Evolutionary conservation across 1,284 basidiomycete genomes (phyloP).

Genomic region (Coniferiporia weirii): DNA sequence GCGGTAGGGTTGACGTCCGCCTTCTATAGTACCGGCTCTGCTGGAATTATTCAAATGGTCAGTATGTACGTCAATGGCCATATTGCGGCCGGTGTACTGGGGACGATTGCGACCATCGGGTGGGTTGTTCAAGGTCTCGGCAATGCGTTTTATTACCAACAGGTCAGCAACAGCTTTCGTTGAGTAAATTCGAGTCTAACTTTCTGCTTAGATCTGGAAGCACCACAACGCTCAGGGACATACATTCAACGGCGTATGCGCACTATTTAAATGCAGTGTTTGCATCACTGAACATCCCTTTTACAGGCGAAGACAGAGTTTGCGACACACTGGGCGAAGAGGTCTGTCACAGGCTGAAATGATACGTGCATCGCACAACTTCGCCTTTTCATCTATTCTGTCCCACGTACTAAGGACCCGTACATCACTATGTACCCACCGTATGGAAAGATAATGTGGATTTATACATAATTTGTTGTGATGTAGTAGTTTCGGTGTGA

Average conservation of each 20-base stretch:
- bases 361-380: neutral
- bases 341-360: conserved; percentile 37
- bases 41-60: conserved; percentile 92
- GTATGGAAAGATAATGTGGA: too few relatives aligned
- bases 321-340: conserved; percentile 79
- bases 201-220: conserved; percentile 63
- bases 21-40: conserved; percentile 78
- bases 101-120: conserved; percentile 75
- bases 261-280: neutral
- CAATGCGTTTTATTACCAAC: conserved; percentile 76
- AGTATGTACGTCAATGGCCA: conserved; percentile 60
- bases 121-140: conserved; percentile 87
- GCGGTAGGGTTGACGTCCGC: conserved; percentile 19
- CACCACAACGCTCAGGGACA: conserved; percentile 83
- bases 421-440: too few relatives aligned
- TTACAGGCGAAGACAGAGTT: conserved; percentile 79
- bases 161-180: conserved; percentile 39
- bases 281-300: conserved; percentile 19
- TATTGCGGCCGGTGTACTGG: conserved; percentile 73
- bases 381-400: neutral
- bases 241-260: conserved; percentile 70
- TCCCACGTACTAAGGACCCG: neutral
- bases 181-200: neutral
- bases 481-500: too few relatives aligned
- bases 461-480: too few relatives aligned